These are phyloP conservation scores for Thraustochytrium striatum DNA, from an alignment of 352 stramenopile species.

Conservation along the genomic window DNA sequence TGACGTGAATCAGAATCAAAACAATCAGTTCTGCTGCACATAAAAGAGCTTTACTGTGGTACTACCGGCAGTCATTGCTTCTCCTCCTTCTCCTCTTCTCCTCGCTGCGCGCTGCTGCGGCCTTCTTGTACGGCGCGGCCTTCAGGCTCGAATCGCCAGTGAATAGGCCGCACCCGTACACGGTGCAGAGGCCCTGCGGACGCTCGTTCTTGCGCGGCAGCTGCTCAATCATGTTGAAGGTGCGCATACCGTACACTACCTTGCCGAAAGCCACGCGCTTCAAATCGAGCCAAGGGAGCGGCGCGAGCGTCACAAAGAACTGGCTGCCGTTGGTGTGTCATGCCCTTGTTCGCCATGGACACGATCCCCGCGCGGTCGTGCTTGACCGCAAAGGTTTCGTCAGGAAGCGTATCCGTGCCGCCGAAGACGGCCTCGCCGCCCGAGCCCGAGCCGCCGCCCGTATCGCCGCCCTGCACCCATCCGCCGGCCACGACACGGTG, in stretches of 20 bases:
- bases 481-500: conserved; percentile 52
- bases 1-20: background rate
- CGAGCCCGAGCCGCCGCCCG: conserved; percentile 47
- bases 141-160: background rate
- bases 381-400: conserved; percentile 55
- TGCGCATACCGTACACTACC: conserved; percentile 22
- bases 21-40: background rate
- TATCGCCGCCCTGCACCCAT: conserved; percentile 55
- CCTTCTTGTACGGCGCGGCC: too few relatives aligned
- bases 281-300: conserved; percentile 19
- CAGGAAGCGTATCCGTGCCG: conserved; percentile 39
- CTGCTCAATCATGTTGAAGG: background rate
- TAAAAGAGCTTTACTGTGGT: background rate
- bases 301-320: conserved; percentile 23
- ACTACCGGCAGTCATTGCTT: background rate
- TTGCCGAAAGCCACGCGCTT: conserved; percentile 35
- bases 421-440: conserved; percentile 41
- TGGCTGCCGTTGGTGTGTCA: conserved; percentile 39
- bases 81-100: background rate
- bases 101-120: background rate
- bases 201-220: conserved; percentile 38
- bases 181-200: conserved; percentile 1
- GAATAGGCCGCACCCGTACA: conserved; percentile 7
- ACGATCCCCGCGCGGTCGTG: conserved; percentile 44
- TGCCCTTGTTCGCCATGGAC: conserved; percentile 43